Evolutionary conservation across 352 stramenopile species (phyloP).

Genomic region (Pythium sukuiense): DNA sequence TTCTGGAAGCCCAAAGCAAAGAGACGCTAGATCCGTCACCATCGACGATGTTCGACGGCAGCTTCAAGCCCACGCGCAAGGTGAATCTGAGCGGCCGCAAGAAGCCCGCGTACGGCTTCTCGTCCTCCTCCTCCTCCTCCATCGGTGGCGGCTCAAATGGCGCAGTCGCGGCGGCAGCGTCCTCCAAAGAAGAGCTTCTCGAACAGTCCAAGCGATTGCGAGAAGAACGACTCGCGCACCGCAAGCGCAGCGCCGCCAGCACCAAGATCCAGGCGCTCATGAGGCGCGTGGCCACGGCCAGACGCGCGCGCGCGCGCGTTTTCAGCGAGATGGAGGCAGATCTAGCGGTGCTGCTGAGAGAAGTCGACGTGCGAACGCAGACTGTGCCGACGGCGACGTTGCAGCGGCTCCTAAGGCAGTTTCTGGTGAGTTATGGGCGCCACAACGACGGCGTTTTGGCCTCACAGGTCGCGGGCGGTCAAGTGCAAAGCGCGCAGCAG

Average conservation of each 20-base stretch:
- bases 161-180: neutral
- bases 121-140: constrained; percentile 3
- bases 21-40: no score
- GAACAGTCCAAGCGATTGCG: constrained; percentile 51
- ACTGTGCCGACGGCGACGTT: constrained; percentile 32
- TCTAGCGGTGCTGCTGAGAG: constrained; percentile 34
- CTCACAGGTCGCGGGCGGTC: constrained; percentile 11
- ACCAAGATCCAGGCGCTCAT: constrained; percentile 52
- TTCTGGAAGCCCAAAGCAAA: neutral
- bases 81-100: constrained; percentile 70
- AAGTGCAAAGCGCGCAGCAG: constrained; percentile 49
- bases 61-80: constrained; percentile 65
- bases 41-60: constrained; percentile 66
- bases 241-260: constrained; percentile 39
- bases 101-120: constrained; percentile 31
- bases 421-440: constrained; percentile 40
- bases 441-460: constrained; percentile 5
- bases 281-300: constrained; percentile 32
- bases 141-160: no score
- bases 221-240: constrained; percentile 51
- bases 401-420: constrained; percentile 38
- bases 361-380: constrained; percentile 35
- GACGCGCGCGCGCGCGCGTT: constrained; percentile 31
- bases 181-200: constrained; percentile 55
- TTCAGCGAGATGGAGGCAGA: constrained; percentile 46